Evolutionary conservation across 805 yeast genomes (phyloP).

Genomic region (Zygosaccharomyces lentus): DNA sequence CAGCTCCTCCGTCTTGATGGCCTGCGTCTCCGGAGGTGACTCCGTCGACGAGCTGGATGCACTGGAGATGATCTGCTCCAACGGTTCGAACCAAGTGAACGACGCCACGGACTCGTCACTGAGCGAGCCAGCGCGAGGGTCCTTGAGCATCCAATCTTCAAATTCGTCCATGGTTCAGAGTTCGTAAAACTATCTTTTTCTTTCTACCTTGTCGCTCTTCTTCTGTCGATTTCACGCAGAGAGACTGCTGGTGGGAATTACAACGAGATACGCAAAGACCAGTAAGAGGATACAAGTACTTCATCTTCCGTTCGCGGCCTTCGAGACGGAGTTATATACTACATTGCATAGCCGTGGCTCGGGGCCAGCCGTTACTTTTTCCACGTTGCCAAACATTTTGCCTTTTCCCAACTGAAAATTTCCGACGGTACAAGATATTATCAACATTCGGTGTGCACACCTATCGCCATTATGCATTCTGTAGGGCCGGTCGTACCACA

Average conservation of each 20-base stretch:
- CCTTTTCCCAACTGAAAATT: background rate
- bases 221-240: background rate
- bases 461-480: constrained; percentile 6
- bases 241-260: too few relatives aligned
- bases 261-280: too few relatives aligned
- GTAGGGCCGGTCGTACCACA: constrained; percentile 4
- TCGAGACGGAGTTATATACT: background rate
- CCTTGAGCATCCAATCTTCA: constrained; percentile 20
- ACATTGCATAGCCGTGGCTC: background rate
- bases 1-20: constrained; percentile 2
- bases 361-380: background rate
- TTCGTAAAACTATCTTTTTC: too few relatives aligned
- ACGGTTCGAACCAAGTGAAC: constrained; percentile 27
- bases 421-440: constrained; percentile 1
- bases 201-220: background rate
- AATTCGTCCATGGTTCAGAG: constrained; percentile 8
- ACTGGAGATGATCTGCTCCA: constrained; percentile 27
- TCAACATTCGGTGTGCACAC: background rate
- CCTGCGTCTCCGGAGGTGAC: constrained; percentile 17
- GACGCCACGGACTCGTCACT: constrained; percentile 12
- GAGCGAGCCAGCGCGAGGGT: constrained; percentile 11
- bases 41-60: constrained; percentile 24
- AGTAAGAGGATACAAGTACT: background rate
- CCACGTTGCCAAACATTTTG: background rate
- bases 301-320: background rate